Conservation (phyloP, 169 alveolate genomes). For the Plasmodium coatneyi region DNA sequence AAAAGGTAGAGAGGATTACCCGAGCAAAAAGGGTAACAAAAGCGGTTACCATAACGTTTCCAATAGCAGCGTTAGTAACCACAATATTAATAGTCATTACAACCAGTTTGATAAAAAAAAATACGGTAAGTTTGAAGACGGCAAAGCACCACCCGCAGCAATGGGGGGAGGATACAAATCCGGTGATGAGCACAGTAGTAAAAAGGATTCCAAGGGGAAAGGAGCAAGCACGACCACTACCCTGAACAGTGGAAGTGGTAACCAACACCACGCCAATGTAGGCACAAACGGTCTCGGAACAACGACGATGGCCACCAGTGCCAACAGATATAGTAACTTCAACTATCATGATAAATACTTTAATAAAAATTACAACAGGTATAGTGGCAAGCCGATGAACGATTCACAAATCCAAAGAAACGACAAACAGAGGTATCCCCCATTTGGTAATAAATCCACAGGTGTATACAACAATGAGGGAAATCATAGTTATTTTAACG, state of each 20-base stretch:
- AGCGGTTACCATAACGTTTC: neutral
- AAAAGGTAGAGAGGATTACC: neutral
- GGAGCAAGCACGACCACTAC: neutral
- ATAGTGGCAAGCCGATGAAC: conserved; percentile 34
- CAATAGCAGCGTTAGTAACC: neutral
- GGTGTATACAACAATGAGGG: conserved; percentile 21
- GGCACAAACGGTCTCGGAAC: conserved; percentile 2
- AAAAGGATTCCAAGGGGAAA: conserved; percentile 43
- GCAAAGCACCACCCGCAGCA: conserved; percentile 7
- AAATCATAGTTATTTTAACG: neutral
- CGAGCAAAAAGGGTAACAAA: conserved; percentile 5
- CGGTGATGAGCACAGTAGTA: conserved; percentile 14
- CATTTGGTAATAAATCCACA: conserved; percentile 13
- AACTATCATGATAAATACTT: conserved; percentile 58
- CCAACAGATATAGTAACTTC: conserved; percentile 49
- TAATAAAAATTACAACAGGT: conserved; percentile 59
- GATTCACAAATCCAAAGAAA: conserved; percentile 7
- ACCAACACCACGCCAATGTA: neutral
- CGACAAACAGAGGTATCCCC: conserved; percentile 24
- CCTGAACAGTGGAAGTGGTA: neutral
- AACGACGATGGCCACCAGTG: neutral
- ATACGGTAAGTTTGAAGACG: conserved; percentile 10
- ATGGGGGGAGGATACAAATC: conserved; percentile 12
- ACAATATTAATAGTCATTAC: conserved; percentile 29
- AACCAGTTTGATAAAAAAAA: conserved; percentile 37